These are phyloP conservation scores for Lenzites betulinus DNA, from an alignment of 768 basidiomycete genomes.

Conservation along the genomic window DNA sequence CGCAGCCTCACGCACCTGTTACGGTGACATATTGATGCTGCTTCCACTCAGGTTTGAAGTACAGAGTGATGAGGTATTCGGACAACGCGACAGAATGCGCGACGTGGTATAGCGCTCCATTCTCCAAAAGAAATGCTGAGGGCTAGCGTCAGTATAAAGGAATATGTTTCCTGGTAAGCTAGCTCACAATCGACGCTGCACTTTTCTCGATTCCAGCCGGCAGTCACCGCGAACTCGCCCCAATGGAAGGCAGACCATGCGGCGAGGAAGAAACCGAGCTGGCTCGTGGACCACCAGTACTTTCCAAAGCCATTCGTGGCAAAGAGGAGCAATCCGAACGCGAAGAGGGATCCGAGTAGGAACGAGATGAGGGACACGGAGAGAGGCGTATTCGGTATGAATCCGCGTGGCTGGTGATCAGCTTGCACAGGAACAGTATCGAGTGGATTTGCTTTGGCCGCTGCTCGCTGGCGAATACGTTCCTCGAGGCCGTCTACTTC, in stretches of 20 bases:
- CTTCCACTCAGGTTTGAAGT: constrained; percentile 69
- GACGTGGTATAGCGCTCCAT: constrained; percentile 81
- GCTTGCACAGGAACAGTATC: constrained; percentile 53
- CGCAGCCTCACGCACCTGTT: constrained; percentile 48
- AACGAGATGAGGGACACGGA: constrained; percentile 79
- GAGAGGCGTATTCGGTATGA: constrained; percentile 89
- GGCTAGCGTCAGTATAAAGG: not conserved
- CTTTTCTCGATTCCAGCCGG: constrained; percentile 93
- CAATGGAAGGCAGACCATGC: constrained; percentile 90
- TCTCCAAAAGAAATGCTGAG: constrained; percentile 90
- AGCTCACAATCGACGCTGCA: constrained; percentile 90
- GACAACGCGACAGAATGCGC: constrained; percentile 76
- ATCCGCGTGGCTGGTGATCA: constrained; percentile 44
- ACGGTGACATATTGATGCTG: constrained; percentile 54
- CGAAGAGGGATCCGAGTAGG: constrained; percentile 74
- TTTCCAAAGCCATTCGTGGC: constrained; percentile 44
- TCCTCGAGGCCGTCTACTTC: constrained; percentile 24
- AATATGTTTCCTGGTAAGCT: not conserved
- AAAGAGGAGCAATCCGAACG: constrained; percentile 56
- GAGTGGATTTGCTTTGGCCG: constrained; percentile 42
- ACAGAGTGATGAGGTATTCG: constrained; percentile 77
- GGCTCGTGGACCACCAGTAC: constrained; percentile 68
- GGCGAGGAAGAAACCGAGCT: constrained; percentile 81
- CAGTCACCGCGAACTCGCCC: constrained; percentile 93
- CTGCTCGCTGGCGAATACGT: constrained; percentile 45